Percentiles rank a stretch among this genome's conserved stretches.
These are phyloP conservation scores for Fusarium staphyleae DNA, from an alignment of 2,329 filamentous ascomycete species.

Conservation along the genomic window DNA sequence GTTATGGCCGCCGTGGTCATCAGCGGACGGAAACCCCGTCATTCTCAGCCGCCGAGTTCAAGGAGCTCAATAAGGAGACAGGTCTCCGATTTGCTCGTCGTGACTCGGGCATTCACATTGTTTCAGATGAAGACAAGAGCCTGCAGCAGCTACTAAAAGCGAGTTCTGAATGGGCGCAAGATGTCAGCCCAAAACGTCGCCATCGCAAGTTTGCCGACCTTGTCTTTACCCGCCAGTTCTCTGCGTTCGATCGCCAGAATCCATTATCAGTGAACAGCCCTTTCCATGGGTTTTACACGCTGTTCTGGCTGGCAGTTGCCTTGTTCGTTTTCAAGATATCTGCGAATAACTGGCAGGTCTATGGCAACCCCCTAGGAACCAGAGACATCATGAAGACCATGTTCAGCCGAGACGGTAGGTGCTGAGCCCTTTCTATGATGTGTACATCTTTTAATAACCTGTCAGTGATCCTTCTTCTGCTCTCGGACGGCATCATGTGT, in stretches of 20 bases:
- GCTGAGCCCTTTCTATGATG: not conserved
- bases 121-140: slow-evolving; percentile 42
- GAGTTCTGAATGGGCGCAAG: slow-evolving; percentile 35
- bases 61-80: slow-evolving; percentile 12
- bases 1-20: slow-evolving; percentile 12
- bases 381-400: slow-evolving; percentile 77
- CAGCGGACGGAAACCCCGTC: slow-evolving; percentile 6
- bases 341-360: slow-evolving; percentile 71
- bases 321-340: slow-evolving; percentile 72
- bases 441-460: not conserved
- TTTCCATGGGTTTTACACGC: slow-evolving; percentile 80
- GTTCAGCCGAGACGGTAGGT: slow-evolving; percentile 59
- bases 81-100: slow-evolving; percentile 30
- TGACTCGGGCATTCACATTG: slow-evolving; percentile 38
- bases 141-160: slow-evolving; percentile 41
- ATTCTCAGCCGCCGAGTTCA: slow-evolving; percentile 15
- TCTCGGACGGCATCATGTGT: slow-evolving; percentile 76
- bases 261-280: slow-evolving; percentile 68
- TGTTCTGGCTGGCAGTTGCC: slow-evolving; percentile 77
- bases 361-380: slow-evolving; percentile 72
- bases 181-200: slow-evolving; percentile 24
- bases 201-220: slow-evolving; percentile 54
- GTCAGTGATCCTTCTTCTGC: slow-evolving; percentile 58
- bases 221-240: slow-evolving; percentile 76
- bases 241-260: slow-evolving; percentile 78